Evolutionary conservation across 768 basidiomycete species (phyloP), one percentile per base, ranked within the genome.

Genomic region (Tylopilus felleus): DNA sequence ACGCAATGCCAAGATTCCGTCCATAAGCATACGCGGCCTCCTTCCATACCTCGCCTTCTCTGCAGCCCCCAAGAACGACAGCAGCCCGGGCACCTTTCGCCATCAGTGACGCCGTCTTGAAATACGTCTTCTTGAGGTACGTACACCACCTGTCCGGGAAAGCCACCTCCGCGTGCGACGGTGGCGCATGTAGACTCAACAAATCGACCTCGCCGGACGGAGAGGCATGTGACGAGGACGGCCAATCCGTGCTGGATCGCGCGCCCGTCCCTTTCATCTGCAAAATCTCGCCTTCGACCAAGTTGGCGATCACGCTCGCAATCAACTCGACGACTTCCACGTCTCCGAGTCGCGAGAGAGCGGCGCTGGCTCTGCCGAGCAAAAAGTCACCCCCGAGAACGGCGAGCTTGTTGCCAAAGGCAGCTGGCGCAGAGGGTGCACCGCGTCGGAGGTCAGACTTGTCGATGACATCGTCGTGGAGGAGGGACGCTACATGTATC

Each of bases 351-450:
- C 94, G 80, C 0, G 93, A 85, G 9, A 98, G 77, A 0, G 93
- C 91, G 2, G 92, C 85, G 59, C 86, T 89, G 12, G 95, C 89
- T 45, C 97, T 84, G 8, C 93, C 97, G 9, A 99, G 82, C 19
- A 99, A 77, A 71, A 98, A 98, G 72, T 98, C 97, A 8, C 97
- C 97, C 0, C 88, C 94, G 16, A 99, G 85, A 61, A 99, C 86
- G 33, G 93, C 81, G 5, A 98, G 80, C 68, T 99, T 99, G 78
- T 95, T 97, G 12, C 90, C 93, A 65, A 93, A 93, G 1, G 83
- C 80, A 25, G 81, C 78, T 0, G 88, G 85, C 0, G 91, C 91
- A 21, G 82, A 81, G 21, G 85, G 79, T 4, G 76, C 75, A 13
- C 81, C 79, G 0, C 95, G 79, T 7, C 94, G 85, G 7, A 92